phyloP scores from a whole-genome alignment of 2,329 filamentous ascomycete species.

The Xylariaceae sp. region DNA sequence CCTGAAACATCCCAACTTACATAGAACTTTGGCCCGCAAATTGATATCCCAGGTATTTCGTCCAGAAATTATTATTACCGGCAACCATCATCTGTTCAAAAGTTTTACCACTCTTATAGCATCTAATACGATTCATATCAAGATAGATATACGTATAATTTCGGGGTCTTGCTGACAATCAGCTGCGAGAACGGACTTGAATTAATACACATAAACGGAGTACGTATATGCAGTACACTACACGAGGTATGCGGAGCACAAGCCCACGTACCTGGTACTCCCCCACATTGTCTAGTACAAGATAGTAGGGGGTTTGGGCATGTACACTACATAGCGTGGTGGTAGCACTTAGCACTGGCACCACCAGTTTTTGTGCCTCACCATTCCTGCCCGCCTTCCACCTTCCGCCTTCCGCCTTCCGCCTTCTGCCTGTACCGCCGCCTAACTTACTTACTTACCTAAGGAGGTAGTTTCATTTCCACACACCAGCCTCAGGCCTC shows the following conservation, averaged over 20 bases:
- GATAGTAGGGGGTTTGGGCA: too few relatives aligned
- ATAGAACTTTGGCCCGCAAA: not conserved
- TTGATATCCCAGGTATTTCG: not conserved
- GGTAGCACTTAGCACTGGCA: conserved; percentile 1
- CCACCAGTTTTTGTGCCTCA: conserved; percentile 16
- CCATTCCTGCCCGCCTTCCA: conserved; percentile 12
- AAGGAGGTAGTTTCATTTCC: conserved; percentile 17
- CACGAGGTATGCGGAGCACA: not conserved
- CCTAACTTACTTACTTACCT: conserved; percentile 12
- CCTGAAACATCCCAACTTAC: not conserved
- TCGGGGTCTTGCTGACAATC: not conserved
- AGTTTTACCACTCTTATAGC: not conserved
- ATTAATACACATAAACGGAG: not conserved
- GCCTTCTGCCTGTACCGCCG: conserved; percentile 11
- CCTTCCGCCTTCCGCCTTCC: conserved; percentile 10
- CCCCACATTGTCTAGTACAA: not conserved
- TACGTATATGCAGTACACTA: too few relatives aligned
- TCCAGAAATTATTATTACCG: not conserved
- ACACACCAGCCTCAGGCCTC: conserved; percentile 19
- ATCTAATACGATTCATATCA: not conserved
- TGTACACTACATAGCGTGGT: conserved; percentile 1
- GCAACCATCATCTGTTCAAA: not conserved
- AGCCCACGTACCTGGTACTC: not conserved
- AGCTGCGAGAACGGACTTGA: not conserved
- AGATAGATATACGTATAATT: too few relatives aligned